These are phyloP conservation scores for Leishmania arabica DNA, from an alignment of 208 protist genomes.

Conservation along the genomic window DNA sequence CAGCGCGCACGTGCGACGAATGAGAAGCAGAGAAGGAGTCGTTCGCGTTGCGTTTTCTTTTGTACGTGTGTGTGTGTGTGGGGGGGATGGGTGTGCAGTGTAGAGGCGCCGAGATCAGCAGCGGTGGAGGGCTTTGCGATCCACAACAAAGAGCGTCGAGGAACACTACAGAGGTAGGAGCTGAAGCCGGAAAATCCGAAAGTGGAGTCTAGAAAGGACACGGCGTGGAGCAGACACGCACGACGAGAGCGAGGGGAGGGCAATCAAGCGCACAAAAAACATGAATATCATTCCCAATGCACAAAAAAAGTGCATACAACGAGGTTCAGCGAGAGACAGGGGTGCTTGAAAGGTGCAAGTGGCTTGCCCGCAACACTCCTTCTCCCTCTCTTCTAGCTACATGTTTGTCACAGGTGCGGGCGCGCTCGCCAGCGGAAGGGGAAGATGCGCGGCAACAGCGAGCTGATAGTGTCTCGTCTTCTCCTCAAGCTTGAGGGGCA, in stretches of 20 bases:
- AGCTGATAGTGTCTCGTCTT: conserved; percentile 4
- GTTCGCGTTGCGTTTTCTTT: no score
- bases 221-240: not conserved
- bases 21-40: not conserved
- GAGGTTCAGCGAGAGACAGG: not conserved
- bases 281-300: not conserved
- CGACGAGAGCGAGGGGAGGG: not conserved
- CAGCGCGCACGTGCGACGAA: not conserved
- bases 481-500: conserved; percentile 3
- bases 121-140: not conserved
- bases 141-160: not conserved
- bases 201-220: not conserved
- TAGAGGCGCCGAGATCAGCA: not conserved
- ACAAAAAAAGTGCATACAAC: not conserved
- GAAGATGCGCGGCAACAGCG: not conserved
- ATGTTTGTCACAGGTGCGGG: not conserved
- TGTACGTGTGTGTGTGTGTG: not conserved
- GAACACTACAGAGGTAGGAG: not conserved
- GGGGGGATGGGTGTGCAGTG: not conserved
- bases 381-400: not conserved
- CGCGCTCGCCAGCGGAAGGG: not conserved
- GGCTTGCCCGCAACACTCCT: not conserved
- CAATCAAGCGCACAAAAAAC: not conserved
- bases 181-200: not conserved
- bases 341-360: not conserved